A percentile compares a stretch with the other conserved stretches of the same genome.
These are phyloP conservation scores for Chlorella sp. DNA, from an alignment of 139 green algal genomes.

Conservation along the genomic window DNA sequence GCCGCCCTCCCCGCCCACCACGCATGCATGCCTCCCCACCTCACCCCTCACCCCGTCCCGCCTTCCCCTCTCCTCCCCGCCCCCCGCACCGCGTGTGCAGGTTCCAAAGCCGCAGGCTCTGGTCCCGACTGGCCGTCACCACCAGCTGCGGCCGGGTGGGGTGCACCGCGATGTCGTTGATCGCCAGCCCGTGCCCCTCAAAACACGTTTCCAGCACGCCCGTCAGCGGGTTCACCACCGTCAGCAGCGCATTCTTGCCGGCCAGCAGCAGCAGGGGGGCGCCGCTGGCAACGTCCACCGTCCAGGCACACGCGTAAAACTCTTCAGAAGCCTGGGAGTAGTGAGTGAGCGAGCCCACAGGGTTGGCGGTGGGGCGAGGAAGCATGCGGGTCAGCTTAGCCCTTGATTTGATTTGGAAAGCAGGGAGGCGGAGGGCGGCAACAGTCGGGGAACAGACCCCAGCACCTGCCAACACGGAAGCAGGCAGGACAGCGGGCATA, in stretches of 20 bases:
- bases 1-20: not conserved
- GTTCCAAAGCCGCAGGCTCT: conserved; percentile 64
- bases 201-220: conserved; percentile 41
- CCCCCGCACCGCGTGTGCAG: conserved; percentile 7
- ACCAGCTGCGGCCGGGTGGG: conserved; percentile 62
- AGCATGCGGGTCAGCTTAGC: no score
- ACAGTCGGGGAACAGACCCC: no score
- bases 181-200: conserved; percentile 71
- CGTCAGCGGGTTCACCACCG: conserved; percentile 41
- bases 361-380: no score
- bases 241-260: conserved; percentile 67
- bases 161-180: conserved; percentile 83
- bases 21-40: no score
- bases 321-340: conserved; percentile 56
- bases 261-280: conserved; percentile 76
- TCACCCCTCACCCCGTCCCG: no score
- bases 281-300: conserved; percentile 42
- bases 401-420: no score
- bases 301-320: conserved; percentile 78
- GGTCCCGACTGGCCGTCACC: conserved; percentile 73
- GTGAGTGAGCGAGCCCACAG: not conserved
- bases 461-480: not conserved
- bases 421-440: no score
- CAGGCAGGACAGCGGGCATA: not conserved
- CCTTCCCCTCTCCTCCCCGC: no score